These are phyloP conservation scores for Penicillium roqueforti DNA, from an alignment of 495 filamentous ascomycete genomes.

Conservation along the genomic window DNA sequence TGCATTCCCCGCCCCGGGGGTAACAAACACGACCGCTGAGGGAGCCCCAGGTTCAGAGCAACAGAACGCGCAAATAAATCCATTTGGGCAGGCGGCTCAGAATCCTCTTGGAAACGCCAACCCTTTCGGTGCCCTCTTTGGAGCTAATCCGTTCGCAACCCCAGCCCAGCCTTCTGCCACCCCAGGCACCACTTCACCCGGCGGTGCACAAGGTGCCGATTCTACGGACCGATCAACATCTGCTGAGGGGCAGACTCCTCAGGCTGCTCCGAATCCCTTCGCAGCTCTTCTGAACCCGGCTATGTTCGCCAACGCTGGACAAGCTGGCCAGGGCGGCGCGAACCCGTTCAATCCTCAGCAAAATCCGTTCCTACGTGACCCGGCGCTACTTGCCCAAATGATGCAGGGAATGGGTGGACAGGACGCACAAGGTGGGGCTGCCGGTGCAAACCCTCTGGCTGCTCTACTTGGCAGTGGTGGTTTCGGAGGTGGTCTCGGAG, in stretches of 20 bases:
- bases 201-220: constrained; percentile 16
- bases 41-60: constrained; percentile 41
- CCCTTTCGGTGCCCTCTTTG: constrained; percentile 71
- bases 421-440: constrained; percentile 26
- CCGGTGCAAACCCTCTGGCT: constrained; percentile 35
- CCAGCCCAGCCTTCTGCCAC: constrained; percentile 21
- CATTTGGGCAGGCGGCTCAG: constrained; percentile 30
- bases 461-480: constrained; percentile 40
- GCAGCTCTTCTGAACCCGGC: constrained; percentile 47
- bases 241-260: constrained; percentile 26
- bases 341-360: constrained; percentile 48
- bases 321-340: constrained; percentile 27
- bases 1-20: constrained; percentile 84
- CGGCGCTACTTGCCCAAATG: constrained; percentile 44
- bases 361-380: constrained; percentile 48
- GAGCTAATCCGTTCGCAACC: constrained; percentile 35
- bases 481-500: constrained; percentile 38
- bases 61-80: constrained; percentile 35
- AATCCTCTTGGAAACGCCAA: constrained; percentile 43
- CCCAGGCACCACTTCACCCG: constrained; percentile 22
- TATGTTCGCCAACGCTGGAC: constrained; percentile 29
- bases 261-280: constrained; percentile 50
- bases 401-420: constrained; percentile 43
- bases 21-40: constrained; percentile 65
- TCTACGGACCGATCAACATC: constrained; percentile 26